Evolutionary conservation across 768 basidiomycete genomes (phyloP).

Genomic region (Termitomyces sp.): DNA sequence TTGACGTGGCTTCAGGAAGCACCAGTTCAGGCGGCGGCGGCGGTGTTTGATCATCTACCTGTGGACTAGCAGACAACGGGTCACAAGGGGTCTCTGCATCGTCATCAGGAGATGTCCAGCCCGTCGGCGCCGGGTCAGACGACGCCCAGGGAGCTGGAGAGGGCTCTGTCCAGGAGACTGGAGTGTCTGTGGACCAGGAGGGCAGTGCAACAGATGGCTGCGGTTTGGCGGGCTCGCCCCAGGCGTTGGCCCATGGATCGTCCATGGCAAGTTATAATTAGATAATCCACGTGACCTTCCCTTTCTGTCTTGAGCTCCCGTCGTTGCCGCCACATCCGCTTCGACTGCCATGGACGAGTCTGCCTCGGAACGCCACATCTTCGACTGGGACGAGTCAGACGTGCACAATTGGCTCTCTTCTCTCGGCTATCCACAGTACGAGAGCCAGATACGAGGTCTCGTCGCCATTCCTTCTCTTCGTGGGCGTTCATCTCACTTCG

Average conservation of each 20-base stretch:
- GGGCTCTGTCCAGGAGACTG: slow-evolving; percentile 43
- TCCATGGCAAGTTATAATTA: slow-evolving; percentile 42
- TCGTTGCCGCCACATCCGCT: background rate
- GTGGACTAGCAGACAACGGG: slow-evolving; percentile 6
- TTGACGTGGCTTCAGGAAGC: background rate
- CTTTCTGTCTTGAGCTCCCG: slow-evolving; percentile 2
- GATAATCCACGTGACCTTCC: slow-evolving; percentile 7
- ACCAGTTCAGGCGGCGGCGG: background rate
- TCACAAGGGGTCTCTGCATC: slow-evolving; percentile 6
- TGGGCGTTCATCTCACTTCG: slow-evolving; percentile 11
- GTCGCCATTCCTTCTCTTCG: slow-evolving; percentile 9
- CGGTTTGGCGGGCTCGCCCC: slow-evolving; percentile 45
- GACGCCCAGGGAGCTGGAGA: slow-evolving; percentile 42
- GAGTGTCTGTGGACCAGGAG: slow-evolving; percentile 48
- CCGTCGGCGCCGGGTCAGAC: slow-evolving; percentile 13
- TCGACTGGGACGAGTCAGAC: slow-evolving; percentile 71
- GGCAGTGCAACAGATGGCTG: slow-evolving; percentile 32
- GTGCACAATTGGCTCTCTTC: slow-evolving; percentile 76
- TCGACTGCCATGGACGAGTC: slow-evolving; percentile 29
- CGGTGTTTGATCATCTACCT: slow-evolving; percentile 7
- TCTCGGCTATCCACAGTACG: slow-evolving; percentile 84
- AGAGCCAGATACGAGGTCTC: slow-evolving; percentile 68
- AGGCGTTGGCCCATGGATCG: slow-evolving; percentile 73
- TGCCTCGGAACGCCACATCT: slow-evolving; percentile 33
- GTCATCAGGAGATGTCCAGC: slow-evolving; percentile 39